phyloP scores from a whole-genome alignment of 2,329 filamentous ascomycete genomes.

The Scedosporium dehoogii region DNA sequence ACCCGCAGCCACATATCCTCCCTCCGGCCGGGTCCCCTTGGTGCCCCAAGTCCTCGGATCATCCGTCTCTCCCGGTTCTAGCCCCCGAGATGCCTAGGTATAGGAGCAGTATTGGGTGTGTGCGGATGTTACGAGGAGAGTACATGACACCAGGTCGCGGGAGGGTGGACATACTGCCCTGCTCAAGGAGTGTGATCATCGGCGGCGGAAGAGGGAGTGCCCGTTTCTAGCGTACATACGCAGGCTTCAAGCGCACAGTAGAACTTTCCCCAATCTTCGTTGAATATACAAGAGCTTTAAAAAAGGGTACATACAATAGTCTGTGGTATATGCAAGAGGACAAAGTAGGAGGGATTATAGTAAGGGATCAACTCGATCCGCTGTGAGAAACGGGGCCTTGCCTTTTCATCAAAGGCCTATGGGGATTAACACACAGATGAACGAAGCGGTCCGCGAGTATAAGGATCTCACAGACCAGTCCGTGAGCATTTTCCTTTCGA shows the following conservation, averaged over 20 bases:
- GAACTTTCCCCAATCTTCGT: no score
- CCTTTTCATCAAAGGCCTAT: not conserved
- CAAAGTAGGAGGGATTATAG: not conserved
- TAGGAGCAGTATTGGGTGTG: not conserved
- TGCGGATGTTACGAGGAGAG: not conserved
- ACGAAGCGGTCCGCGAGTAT: not conserved
- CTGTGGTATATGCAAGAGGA: not conserved
- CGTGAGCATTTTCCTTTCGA: no score
- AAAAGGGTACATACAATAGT: no score
- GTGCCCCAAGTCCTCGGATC: not conserved
- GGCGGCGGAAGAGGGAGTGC: not conserved
- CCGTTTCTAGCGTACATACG: not conserved
- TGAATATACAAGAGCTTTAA: no score
- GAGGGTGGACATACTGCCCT: not conserved
- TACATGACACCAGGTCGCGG: not conserved
- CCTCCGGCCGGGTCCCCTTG: not conserved
- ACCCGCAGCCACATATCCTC: not conserved
- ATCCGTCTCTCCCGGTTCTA: not conserved
- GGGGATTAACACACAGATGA: not conserved
- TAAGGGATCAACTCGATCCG: not conserved
- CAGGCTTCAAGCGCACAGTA: no score
- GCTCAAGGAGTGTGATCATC: not conserved
- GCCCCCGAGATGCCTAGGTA: not conserved
- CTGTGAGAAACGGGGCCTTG: not conserved
- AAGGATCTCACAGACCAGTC: no score